Conservation (phyloP, 148 eudicot species). For the Diospyros lotus region DNA sequence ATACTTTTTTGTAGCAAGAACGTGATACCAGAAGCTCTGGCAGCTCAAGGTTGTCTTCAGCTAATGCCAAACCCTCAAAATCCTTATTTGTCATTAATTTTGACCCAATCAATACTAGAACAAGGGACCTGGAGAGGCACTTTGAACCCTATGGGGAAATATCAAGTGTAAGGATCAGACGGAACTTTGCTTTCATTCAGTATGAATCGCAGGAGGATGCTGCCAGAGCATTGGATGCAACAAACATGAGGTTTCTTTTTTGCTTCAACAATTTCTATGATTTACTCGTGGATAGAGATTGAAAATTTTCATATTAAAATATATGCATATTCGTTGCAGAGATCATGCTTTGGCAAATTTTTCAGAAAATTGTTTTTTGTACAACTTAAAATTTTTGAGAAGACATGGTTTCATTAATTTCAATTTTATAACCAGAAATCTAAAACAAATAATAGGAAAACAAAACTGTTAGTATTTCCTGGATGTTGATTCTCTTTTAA, state of each 20-base stretch:
- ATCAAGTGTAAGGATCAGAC: constrained; percentile 64
- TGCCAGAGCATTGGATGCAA: constrained; percentile 70
- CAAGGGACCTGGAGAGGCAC: constrained; percentile 77
- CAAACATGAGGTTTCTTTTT: constrained; percentile 55
- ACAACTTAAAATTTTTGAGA: not conserved
- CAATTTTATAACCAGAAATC: not conserved
- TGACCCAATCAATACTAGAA: constrained; percentile 60
- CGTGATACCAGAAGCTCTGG: constrained; percentile 54
- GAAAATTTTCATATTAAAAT: not conserved
- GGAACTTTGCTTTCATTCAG: constrained; percentile 79
- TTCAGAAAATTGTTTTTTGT: not conserved
- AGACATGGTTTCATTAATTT: not conserved
- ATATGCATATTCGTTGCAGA: not conserved
- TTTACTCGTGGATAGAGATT: not conserved
- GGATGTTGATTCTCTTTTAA: not conserved
- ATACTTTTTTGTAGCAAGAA: constrained; percentile 55
- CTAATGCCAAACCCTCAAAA: constrained; percentile 57
- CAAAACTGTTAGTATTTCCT: not conserved
- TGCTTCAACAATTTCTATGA: not conserved
- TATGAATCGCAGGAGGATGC: constrained; percentile 84
- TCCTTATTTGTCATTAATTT: constrained; percentile 82
- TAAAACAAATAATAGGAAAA: not conserved
- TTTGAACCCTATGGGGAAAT: constrained; percentile 73
- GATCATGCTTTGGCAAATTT: not conserved
- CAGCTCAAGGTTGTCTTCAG: constrained; percentile 50